Evolutionary conservation across 2,329 filamentous ascomycete species (phyloP).

Genomic region (Fusarium multiceps): DNA sequence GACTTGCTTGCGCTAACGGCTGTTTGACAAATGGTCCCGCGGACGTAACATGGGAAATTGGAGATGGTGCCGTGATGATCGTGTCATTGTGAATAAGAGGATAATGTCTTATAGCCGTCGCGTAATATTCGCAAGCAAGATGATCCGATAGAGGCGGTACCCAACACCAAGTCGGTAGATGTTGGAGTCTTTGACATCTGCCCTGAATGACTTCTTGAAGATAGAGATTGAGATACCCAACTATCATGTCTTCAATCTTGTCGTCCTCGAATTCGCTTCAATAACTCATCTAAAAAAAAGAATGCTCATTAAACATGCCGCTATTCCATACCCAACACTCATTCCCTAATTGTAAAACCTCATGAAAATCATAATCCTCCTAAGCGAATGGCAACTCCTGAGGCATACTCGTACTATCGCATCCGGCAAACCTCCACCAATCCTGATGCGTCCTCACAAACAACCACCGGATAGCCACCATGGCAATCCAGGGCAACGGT

Average conservation of each 20-base stretch:
- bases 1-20: constrained; percentile 4
- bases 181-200: background rate
- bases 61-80: background rate
- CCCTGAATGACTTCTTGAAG: background rate
- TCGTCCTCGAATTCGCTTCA: background rate
- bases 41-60: background rate
- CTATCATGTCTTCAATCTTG: background rate
- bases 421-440: constrained; percentile 53
- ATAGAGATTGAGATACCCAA: background rate
- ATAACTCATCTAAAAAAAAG: background rate
- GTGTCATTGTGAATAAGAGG: background rate
- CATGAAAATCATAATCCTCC: constrained; percentile 13
- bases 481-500: constrained; percentile 44
- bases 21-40: constrained; percentile 1
- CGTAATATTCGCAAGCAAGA: background rate
- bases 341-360: background rate
- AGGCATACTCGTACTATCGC: constrained; percentile 46
- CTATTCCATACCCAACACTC: background rate
- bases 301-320: background rate
- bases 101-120: background rate
- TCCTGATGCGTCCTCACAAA: constrained; percentile 50
- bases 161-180: background rate
- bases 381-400: constrained; percentile 51
- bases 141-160: background rate
- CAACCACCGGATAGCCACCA: constrained; percentile 49